These are phyloP conservation scores for Theobroma grandiflorum DNA, from an alignment of 441 rosid genomes.

Conservation along the genomic window DNA sequence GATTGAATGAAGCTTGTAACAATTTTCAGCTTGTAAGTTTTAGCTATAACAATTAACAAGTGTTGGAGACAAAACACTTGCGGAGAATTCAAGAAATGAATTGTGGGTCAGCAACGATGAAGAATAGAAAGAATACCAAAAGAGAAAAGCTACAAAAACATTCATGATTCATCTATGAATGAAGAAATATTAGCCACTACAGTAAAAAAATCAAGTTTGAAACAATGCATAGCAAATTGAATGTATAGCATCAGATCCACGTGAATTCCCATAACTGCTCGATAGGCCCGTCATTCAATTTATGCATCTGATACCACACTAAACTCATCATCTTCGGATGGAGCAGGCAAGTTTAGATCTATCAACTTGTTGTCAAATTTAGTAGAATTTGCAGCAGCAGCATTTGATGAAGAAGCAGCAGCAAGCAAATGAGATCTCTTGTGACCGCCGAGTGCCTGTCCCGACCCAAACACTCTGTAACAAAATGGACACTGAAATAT, in stretches of 20 bases:
- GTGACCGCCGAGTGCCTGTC: constrained; percentile 64
- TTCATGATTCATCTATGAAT: constrained; percentile 31
- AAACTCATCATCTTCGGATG: constrained; percentile 54
- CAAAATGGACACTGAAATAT: constrained; percentile 57
- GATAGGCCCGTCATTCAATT: neutral
- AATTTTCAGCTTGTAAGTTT: neutral
- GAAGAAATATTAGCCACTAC: constrained; percentile 27
- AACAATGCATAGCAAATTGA: constrained; percentile 9
- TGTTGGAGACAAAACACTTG: neutral
- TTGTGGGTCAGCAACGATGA: constrained; percentile 20
- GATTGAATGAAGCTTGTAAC: neutral
- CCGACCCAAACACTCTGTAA: constrained; percentile 49
- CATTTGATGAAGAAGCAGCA: constrained; percentile 26
- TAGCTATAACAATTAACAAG: neutral
- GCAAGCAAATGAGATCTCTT: constrained; percentile 56
- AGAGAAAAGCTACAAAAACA: neutral
- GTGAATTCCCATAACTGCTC: constrained; percentile 14
- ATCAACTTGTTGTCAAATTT: constrained; percentile 49
- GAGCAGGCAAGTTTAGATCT: constrained; percentile 87
- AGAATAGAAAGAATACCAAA: constrained; percentile 32
- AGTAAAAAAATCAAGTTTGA: neutral
- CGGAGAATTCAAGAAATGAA: constrained; percentile 28
- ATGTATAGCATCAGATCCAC: constrained; percentile 26
- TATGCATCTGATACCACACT: constrained; percentile 71
- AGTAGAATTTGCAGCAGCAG: constrained; percentile 20